Evolutionary conservation across 768 basidiomycete species (phyloP).

Genomic region (Sarcodon aspratus): DNA sequence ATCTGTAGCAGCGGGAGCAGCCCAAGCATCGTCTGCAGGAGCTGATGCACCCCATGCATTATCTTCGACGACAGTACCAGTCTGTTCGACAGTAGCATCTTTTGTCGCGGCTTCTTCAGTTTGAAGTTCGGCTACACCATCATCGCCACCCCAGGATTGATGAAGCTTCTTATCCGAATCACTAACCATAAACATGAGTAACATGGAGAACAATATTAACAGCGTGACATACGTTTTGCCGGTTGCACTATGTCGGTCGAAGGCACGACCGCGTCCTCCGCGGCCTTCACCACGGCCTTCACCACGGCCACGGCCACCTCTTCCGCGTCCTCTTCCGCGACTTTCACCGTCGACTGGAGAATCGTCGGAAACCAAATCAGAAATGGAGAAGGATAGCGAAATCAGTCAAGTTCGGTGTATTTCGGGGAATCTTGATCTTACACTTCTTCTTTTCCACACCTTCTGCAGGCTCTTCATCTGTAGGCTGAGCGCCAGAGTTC

Average conservation of each 20-base stretch:
- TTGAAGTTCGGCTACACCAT: slow-evolving; percentile 75
- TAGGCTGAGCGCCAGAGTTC: slow-evolving; percentile 25
- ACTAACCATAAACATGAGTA: slow-evolving; percentile 26
- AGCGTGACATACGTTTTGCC: slow-evolving; percentile 57
- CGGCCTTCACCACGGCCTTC: slow-evolving; percentile 38
- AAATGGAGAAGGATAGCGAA: background rate
- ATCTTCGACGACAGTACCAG: slow-evolving; percentile 10
- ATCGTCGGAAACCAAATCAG: slow-evolving; percentile 1
- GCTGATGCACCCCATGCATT: slow-evolving; percentile 20
- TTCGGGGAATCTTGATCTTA: slow-evolving; percentile 12
- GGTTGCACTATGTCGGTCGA: slow-evolving; percentile 80
- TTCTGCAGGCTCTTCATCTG: slow-evolving; percentile 24
- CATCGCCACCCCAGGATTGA: slow-evolving; percentile 92
- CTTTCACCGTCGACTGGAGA: slow-evolving; percentile 29
- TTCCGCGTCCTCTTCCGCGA: slow-evolving; percentile 26
- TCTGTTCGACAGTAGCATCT: slow-evolving; percentile 54
- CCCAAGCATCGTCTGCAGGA: slow-evolving; percentile 23
- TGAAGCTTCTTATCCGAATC: slow-evolving; percentile 94
- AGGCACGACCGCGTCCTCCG: slow-evolving; percentile 58
- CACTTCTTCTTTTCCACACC: slow-evolving; percentile 22
- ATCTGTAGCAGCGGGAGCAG: slow-evolving; percentile 18
- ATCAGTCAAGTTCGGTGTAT: slow-evolving; percentile 11
- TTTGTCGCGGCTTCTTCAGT: slow-evolving; percentile 62
- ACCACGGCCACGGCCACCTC: slow-evolving; percentile 24
- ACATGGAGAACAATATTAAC: background rate